A percentile compares a stretch with the other conserved stretches of the same genome.
phyloP scores from a whole-genome alignment of 495 filamentous ascomycete species.

The Amphirosellinia nigrospora region DNA sequence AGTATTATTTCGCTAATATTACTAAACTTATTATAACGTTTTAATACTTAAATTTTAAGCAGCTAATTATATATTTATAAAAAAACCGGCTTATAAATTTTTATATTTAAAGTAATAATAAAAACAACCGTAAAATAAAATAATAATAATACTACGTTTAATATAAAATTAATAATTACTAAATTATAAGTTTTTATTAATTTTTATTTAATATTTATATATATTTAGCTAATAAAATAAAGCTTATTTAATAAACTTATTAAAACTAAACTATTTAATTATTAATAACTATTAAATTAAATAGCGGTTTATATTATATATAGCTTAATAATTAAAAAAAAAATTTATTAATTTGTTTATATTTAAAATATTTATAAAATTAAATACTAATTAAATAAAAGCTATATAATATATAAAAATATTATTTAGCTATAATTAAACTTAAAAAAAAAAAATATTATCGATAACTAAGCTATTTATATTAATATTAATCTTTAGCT shows the following conservation, averaged over 20 bases:
- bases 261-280: no score
- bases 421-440: no score
- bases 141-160: not conserved
- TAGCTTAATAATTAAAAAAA: no score
- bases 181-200: slow-evolving; percentile 5
- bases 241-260: not conserved
- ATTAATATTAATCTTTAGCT: not conserved
- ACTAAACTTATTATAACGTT: slow-evolving; percentile 1
- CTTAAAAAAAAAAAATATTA: not conserved
- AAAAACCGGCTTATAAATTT: not conserved
- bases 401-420: not conserved
- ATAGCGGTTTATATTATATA: no score
- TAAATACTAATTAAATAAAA: not conserved
- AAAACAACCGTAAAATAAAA: not conserved
- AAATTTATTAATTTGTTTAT: slow-evolving; percentile 1
- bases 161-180: not conserved
- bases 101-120: not conserved
- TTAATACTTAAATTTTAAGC: not conserved
- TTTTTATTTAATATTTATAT: not conserved
- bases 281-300: no score
- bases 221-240: slow-evolving; percentile 8
- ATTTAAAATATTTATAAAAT: slow-evolving; percentile 6
- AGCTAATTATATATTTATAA: not conserved
- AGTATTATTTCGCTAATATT: not conserved
- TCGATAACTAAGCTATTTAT: not conserved